Percentiles rank a stretch among this genome's conserved stretches.
phyloP scores from a whole-genome alignment of 257 asterid species.

The Paulownia fortunei region DNA sequence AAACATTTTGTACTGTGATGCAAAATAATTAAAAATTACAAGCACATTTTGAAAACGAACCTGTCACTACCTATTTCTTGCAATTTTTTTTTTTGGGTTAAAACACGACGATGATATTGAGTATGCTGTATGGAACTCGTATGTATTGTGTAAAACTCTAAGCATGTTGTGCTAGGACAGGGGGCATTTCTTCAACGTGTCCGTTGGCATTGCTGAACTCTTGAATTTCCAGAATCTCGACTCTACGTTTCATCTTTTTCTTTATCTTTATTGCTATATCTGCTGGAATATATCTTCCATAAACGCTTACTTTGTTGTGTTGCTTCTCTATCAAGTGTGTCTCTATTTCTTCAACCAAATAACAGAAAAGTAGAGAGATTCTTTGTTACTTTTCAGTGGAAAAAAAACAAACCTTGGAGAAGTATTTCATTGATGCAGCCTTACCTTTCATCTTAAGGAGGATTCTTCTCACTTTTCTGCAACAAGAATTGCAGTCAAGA shows the following conservation, averaged over 20 bases:
- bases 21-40: not conserved
- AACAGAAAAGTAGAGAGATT: not conserved
- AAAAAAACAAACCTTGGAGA: conserved; percentile 32
- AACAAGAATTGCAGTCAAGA: conserved; percentile 85
- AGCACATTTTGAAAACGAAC: not conserved
- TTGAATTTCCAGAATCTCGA: conserved; percentile 53
- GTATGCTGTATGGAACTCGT: not conserved
- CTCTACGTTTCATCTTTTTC: conserved; percentile 51
- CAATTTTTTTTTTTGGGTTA: not conserved
- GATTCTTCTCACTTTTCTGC: conserved; percentile 74
- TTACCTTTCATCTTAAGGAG: conserved; percentile 86
- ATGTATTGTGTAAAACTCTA: not conserved
- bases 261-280: conserved; percentile 52
- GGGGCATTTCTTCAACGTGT: conserved; percentile 35
- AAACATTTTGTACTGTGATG: too few species aligned
- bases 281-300: conserved; percentile 53
- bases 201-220: conserved; percentile 35
- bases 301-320: conserved; percentile 35
- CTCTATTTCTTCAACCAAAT: conserved; percentile 65
- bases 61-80: not conserved
- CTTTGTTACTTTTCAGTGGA: not conserved
- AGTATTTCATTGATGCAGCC: not conserved
- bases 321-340: conserved; percentile 67
- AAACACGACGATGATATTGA: not conserved
- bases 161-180: conserved; percentile 19